Evolutionary conservation across 2,329 filamentous ascomycete genomes (phyloP).

Genomic region (Exophiala viscosa): DNA sequence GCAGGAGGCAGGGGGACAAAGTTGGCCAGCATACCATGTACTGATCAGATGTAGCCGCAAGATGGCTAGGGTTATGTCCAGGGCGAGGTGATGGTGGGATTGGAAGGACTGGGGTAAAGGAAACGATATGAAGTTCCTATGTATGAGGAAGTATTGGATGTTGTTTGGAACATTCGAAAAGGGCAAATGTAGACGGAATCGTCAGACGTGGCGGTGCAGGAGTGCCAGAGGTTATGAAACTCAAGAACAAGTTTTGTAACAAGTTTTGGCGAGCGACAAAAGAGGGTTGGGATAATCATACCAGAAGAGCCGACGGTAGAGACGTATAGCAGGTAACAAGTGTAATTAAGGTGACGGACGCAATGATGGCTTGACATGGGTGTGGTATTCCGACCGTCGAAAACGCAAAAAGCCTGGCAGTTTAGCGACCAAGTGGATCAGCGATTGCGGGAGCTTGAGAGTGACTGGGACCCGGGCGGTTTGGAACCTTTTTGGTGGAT

Average conservation of each 20-base stretch:
- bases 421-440: constrained; percentile 18
- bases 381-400: not conserved
- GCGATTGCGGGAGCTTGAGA: constrained; percentile 18
- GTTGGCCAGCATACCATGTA: constrained; percentile 24
- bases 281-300: constrained; percentile 17
- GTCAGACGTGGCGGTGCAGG: constrained; percentile 30
- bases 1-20: constrained; percentile 7
- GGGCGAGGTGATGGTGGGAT: constrained; percentile 8
- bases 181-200: constrained; percentile 13
- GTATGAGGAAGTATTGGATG: constrained; percentile 11
- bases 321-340: constrained; percentile 6
- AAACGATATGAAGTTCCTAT: constrained; percentile 11
- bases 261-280: constrained; percentile 26
- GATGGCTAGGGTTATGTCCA: constrained; percentile 8
- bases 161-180: constrained; percentile 17
- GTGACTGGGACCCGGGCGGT: constrained; percentile 7
- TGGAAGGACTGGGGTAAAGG: constrained; percentile 9
- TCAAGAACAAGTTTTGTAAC: constrained; percentile 5
- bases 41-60: constrained; percentile 19
- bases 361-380: not conserved
- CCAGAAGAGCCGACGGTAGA: constrained; percentile 19
- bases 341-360: constrained; percentile 1
- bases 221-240: constrained; percentile 8
- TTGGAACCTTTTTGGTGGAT: constrained; percentile 9
- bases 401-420: constrained; percentile 3